phyloP scores from a whole-genome alignment of 2,329 filamentous ascomycete species.

The Calonectria naviculata region DNA sequence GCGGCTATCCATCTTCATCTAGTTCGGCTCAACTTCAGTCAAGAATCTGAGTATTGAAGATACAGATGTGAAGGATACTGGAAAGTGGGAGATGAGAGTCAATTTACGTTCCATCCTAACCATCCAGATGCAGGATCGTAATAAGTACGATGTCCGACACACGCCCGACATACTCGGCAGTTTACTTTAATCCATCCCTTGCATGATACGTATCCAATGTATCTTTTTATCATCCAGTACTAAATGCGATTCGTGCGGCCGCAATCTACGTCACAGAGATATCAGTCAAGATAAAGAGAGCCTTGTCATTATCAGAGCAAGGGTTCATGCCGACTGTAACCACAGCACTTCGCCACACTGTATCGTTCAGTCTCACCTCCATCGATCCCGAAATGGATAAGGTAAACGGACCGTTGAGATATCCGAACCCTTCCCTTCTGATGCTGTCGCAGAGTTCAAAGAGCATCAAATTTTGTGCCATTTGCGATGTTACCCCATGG shows the following conservation, averaged over 20 bases:
- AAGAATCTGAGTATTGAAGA: neutral
- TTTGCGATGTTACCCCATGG: neutral
- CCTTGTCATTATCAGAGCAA: neutral
- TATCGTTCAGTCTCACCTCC: too few species aligned
- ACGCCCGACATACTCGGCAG: too few species aligned
- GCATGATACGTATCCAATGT: neutral
- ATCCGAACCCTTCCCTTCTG: too few species aligned
- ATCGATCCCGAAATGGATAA: too few species aligned
- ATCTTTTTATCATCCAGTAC: too few species aligned
- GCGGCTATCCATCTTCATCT: neutral
- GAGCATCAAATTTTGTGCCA: neutral
- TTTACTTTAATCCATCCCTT: neutral
- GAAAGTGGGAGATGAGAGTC: neutral
- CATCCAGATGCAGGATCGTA: neutral
- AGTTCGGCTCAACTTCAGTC: too few species aligned
- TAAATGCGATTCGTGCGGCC: neutral
- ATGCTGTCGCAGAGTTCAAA: neutral
- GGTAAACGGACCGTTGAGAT: too few species aligned
- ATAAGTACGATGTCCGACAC: neutral
- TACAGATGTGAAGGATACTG: too few species aligned
- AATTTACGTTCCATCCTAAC: neutral
- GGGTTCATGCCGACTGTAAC: neutral
- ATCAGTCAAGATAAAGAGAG: neutral
- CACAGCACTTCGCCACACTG: neutral
- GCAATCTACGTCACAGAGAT: neutral